Evolutionary conservation across 495 filamentous ascomycete species (phyloP).

Genomic region (Neurospora africana): DNA sequence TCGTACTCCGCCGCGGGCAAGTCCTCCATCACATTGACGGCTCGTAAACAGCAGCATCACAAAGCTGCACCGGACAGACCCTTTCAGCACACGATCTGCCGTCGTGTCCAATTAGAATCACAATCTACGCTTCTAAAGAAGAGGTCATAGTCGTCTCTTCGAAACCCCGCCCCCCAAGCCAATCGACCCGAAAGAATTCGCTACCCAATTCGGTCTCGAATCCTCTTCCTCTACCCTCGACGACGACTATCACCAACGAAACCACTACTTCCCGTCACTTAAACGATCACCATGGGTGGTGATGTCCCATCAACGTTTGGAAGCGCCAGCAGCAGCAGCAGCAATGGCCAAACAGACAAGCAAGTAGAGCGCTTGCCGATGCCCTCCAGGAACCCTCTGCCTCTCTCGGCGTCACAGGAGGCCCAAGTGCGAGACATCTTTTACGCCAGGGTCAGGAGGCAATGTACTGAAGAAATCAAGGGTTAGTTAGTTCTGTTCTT

Average conservation of each 20-base stretch:
- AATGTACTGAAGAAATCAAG: conserved; percentile 79
- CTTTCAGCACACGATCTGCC: not conserved
- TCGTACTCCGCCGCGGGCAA: not conserved
- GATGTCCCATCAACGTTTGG: conserved; percentile 6
- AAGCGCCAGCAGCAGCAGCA: not conserved
- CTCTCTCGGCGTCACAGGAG: conserved; percentile 88
- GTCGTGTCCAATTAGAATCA: not conserved
- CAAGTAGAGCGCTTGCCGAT: conserved; percentile 32
- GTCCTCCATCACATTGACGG: not conserved
- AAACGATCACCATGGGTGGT: conserved; percentile 30
- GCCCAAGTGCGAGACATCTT: conserved; percentile 82
- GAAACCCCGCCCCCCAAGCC: not conserved
- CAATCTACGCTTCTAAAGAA: not conserved
- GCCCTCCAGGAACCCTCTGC: conserved; percentile 70
- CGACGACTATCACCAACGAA: not conserved
- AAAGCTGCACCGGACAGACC: not conserved
- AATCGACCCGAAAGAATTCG: not conserved
- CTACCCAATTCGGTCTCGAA: not conserved
- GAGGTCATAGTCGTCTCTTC: not conserved
- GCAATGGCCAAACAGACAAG: not conserved
- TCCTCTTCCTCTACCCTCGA: not conserved
- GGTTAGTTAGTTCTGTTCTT: conserved; percentile 39
- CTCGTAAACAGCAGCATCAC: not conserved
- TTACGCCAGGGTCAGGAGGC: conserved; percentile 68
- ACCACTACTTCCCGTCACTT: not conserved